Conservation (phyloP, 1,284 basidiomycete species). For the Puccinia triticina region DNA sequence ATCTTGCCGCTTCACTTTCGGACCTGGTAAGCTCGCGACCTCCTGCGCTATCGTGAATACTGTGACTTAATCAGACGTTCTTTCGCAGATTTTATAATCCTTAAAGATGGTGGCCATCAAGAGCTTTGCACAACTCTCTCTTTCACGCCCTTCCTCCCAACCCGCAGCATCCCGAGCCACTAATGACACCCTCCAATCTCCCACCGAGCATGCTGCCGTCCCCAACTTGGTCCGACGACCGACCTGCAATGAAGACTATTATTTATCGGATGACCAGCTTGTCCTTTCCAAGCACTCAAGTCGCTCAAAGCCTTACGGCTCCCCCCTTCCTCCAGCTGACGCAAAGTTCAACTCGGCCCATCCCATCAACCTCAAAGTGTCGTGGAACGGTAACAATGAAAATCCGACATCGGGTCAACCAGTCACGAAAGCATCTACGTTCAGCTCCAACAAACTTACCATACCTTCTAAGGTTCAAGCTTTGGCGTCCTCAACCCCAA, state of each 20-base stretch:
- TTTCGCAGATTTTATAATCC: neutral
- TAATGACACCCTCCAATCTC: neutral
- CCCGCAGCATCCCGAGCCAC: constrained; percentile 2
- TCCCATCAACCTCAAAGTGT: neutral
- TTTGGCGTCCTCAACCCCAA: constrained; percentile 6
- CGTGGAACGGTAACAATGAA: neutral
- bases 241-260: constrained; percentile 41
- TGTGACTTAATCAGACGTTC: neutral
- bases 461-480: constrained; percentile 6
- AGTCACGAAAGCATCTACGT: neutral
- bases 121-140: constrained; percentile 36
- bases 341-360: neutral
- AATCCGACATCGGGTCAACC: neutral
- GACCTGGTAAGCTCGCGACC: neutral
- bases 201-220: neutral
- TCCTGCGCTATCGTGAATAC: neutral
- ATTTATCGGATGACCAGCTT: constrained; percentile 44
- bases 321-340: neutral
- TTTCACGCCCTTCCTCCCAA: constrained; percentile 39
- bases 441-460: neutral
- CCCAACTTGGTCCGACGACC: neutral
- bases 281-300: constrained; percentile 7
- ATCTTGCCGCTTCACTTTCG: neutral
- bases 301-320: constrained; percentile 8
- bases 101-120: constrained; percentile 43